Base-by-base conservation (phyloP, 805 yeast species). In the Teunomyces kruisii region DNA sequence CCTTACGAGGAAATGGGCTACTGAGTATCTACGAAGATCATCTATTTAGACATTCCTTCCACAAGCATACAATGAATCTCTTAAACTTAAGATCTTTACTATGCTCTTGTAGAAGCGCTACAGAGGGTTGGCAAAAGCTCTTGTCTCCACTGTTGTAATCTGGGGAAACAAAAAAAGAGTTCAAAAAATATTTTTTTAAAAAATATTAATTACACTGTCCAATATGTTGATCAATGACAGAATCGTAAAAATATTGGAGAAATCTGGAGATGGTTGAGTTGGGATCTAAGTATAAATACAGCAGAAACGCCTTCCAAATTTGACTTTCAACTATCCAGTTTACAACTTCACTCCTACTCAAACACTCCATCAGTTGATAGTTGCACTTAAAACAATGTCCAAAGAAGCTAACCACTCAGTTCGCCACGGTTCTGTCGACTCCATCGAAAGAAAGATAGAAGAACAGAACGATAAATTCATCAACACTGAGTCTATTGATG, bases 401-500 rank as follows among this genome's bases (percentile, higher is more conserved):
- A 31, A 43, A 43, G 38, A 38, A 16, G 14, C 13, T 10, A 30
- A 31, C 14, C 7, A 31, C 13, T 12, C 28, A 16, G 12, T 43
- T 9, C 17, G 28, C 13, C 30, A 38, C 26, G 46, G 30, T n/a
- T 43, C 46, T 9, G 15, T 43, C 9, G 27, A 16, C 16, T 33
- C 38, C n/a, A 33, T 19, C 14, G 17, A 33, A 19, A 19, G 16
- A 10, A 33, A 19, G 24, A 3, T 33, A 19, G 24, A 33, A 17
- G 38, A 33, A 10, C 38, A 24, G 16, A 17, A 17, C 10, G 46
- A 19, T 10, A 17, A 7, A 1, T 13, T 39, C 6, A 30, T 37
- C 29, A 26, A 22, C 5, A 8, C 12, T 10, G 42, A 43, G 2
- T 38, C 42, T 12, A 28, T 43, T 31, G 39, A 32, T 28, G 46